Evolutionary conservation across 1,284 basidiomycete species (phyloP), one percentile per base, ranked within the genome.

Genomic region (Cystobasidium sp.): DNA sequence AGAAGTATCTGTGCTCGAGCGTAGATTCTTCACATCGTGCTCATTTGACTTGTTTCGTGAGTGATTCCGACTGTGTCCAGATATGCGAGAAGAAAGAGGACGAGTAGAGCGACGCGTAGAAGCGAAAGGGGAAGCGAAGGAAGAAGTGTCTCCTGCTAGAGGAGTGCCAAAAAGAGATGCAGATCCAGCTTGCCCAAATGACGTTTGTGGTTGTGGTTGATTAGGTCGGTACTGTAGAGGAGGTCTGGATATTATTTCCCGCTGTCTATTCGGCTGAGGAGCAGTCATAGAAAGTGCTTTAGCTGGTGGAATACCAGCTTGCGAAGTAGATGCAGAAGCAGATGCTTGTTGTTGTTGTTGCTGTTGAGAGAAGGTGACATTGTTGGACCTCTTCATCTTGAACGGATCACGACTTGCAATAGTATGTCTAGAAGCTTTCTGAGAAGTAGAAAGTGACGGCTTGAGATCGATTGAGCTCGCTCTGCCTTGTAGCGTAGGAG

Each of bases 1-100:
- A 12, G 64, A 7, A n/a, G 51, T 52, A 14, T 43, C 39, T 53
- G 31, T 39, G 24, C 18, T 43, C 24, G 16, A 24, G 14, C 51
- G 64, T 5, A 53, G 18, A 20, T 53, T 47, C 53, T 51, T 22
- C 47, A 22, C 4, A 20, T 22, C 64, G 12, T 51, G 47, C 10
- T 66, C 64, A 16, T 37, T 41, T 16, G 61, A 63, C 61, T 63
- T 63, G 44, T 49, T 49, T 49, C 61, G 37, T 22, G 61, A 63
- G 24, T 63, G 61, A 4, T 43, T 63, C 1, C 61, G 61, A 49
- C 43, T 16, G 5, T 62, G 59, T 18, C 47, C 47, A 16, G 47
- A 14, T 20, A 20, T 51, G 16, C 47, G 47, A 14, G 47, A 20
- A 31, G 31, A 31, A 31, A 31, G 31, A 31, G 31, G 31, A 31